Base-by-base conservation (phyloP, 345 rosid species). In the Arabidopsis suecica region DNA sequence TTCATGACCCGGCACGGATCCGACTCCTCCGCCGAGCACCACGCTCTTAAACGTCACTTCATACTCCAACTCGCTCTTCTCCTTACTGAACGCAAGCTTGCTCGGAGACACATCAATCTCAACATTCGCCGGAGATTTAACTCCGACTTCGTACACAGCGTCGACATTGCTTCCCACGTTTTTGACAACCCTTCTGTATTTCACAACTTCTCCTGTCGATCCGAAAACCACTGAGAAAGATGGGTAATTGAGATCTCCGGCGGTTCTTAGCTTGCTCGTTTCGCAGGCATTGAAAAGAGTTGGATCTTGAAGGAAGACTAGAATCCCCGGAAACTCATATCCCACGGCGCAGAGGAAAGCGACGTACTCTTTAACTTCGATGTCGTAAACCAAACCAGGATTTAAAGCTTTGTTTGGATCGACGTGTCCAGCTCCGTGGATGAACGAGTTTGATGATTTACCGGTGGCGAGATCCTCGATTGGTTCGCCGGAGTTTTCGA, bases 341-440 rank as follows among this genome's bases (percentile, higher is more conserved):
- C 96, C 99, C 28, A 86, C 84, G 12, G 97, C 80, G 63, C 97
- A 95, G 51, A 95, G 95, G 81, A 95, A 95, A 0, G 88, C 67
- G 0, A 90, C 64, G 16, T 92, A 90, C 16, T 87, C 88, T 5
- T 45, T 64, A 0, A 66, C 60, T n/a, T 86, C 83, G 9, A 89
- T 79, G 66, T 94, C 96, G 37, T 95, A 92, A 8, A 95, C 82
- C 56, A 95, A 85, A 45, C 97, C 97, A 0, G 97, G 97, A 57
- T 86, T 80, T 38, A 90, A 81, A 20, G 99, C 97, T 59, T 77
- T 71, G 58, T 90, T 92, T 0, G 96, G 99, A 83, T 88, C 91
- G 2, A 90, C 97, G 70, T 92, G 97, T 2, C 98, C 99, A 1
- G 96, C 90, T 14, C 99, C 99, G 0, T 71, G 87, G 68, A 87